Evolutionary conservation across 768 basidiomycete species (phyloP), one percentile per base, ranked within the genome.

Genomic region (Serendipita sp.): DNA sequence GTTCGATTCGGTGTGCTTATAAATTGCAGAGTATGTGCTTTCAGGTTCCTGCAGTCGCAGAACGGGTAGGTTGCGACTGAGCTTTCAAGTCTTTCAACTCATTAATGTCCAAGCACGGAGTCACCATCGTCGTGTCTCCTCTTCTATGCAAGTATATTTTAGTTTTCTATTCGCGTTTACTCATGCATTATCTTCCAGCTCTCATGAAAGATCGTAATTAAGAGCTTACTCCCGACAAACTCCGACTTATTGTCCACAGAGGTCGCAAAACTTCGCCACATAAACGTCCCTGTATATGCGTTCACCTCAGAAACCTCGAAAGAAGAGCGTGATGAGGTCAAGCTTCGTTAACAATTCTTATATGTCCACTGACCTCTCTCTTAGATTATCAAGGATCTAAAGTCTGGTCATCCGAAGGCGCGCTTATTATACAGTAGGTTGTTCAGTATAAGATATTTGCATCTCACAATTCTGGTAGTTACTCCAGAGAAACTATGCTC

Each of bases 181-280:
- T 52, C 29, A 44, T 48, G 34, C 5, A 34, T 50, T 64, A 44
- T 13, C 2, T 6, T 34, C 11, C 65, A 89, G 89, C 88, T 23
- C 74, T 91, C 29, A 91, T 91, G 84, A 85, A 86, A 72, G 84
- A 91, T 69, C 89, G 88, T 87, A 67, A 72, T 80, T 44, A 34
- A 34, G 13, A 34, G 8, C 16, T 62, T 29, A 3, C n/a, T 23
- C n/a, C 40, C 40, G 10, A 27, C 27, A n/a, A 66, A 16, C 16
- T 34, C 13, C n/a, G 44, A 10, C 52, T 44, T 8, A 6, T 36
- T 29, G 1, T 11, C 37, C 37, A 4, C 68, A 90, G 87, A 90
- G 77, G 79, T 89, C n/a, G 74, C 81, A 13, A 79, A 73, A 53
- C 74, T 90, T 16, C 79, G 78, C 8, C 72, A 72, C 15, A 80